Percentiles rank a stretch among this genome's conserved stretches.
phyloP scores from a whole-genome alignment of 2,329 filamentous ascomycete species.

The Ophiostoma sp. region DNA sequence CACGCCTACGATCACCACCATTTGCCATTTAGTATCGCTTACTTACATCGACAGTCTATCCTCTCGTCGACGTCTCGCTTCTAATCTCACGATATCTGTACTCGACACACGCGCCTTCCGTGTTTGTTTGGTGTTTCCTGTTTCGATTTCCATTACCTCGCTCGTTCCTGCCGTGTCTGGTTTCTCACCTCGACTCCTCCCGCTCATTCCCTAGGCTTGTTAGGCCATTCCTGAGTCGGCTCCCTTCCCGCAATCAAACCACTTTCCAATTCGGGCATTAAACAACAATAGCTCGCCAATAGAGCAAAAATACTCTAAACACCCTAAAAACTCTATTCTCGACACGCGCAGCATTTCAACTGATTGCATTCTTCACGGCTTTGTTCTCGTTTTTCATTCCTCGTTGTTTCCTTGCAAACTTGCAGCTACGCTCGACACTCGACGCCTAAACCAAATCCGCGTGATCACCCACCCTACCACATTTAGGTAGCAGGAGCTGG shows the following conservation, averaged over 20 bases:
- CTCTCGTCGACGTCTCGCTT: background rate
- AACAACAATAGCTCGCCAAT: background rate
- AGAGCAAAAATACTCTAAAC: background rate
- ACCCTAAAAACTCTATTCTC: background rate
- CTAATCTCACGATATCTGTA: background rate
- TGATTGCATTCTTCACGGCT: constrained; percentile 2
- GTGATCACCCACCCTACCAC: background rate
- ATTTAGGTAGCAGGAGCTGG: background rate
- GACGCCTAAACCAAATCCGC: background rate
- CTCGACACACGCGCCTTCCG: background rate
- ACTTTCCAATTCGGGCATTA: background rate
- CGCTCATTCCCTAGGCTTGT: background rate
- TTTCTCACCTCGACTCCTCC: background rate
- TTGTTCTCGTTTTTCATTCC: background rate
- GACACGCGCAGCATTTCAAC: background rate
- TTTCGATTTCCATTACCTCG: background rate
- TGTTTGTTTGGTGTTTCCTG: background rate
- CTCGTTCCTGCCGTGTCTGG: background rate
- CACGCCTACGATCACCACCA: background rate
- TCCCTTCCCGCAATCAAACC: background rate
- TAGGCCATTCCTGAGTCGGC: background rate
- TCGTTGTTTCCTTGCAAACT: background rate
- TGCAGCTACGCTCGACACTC: background rate
- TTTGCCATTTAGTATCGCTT: background rate
- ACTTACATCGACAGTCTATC: too few relatives aligned